These are phyloP conservation scores for Chlorella vulgaris DNA, from an alignment of 139 green algal genomes.

Conservation along the genomic window DNA sequence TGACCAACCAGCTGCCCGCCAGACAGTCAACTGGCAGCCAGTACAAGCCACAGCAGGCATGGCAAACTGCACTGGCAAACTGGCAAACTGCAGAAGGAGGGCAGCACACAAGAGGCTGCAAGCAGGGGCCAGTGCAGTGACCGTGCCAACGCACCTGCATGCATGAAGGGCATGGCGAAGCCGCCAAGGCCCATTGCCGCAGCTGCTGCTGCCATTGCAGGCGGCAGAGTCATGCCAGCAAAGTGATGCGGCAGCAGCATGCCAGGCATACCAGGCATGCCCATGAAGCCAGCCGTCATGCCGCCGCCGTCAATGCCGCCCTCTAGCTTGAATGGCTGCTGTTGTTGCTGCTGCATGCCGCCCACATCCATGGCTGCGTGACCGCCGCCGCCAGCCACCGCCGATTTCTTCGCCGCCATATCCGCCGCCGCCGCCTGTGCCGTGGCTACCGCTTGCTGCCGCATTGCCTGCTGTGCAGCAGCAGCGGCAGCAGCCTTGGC, in stretches of 20 bases:
- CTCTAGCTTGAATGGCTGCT: neutral
- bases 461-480: neutral
- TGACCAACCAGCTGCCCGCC: too few species aligned
- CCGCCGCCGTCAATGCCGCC: neutral
- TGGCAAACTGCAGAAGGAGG: too few species aligned
- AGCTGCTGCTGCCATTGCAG: neutral
- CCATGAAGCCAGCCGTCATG: neutral
- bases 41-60: too few species aligned
- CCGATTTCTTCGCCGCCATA: neutral
- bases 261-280: neutral
- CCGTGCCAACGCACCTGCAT: too few species aligned
- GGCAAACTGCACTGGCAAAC: too few species aligned
- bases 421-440: constrained; percentile 5
- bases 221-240: neutral
- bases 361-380: too few species aligned
- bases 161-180: neutral
- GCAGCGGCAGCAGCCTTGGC: neutral
- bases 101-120: too few species aligned
- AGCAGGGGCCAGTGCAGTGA: too few species aligned
- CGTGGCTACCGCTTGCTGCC: neutral
- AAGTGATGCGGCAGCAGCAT: constrained; percentile 4
- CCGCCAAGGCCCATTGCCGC: neutral
- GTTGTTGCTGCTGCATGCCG: too few species aligned
- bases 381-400: too few species aligned
- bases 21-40: too few species aligned